Evolutionary conservation across 2,329 filamentous ascomycete species (phyloP).

Genomic region (Pseudocercospora macadamiae): DNA sequence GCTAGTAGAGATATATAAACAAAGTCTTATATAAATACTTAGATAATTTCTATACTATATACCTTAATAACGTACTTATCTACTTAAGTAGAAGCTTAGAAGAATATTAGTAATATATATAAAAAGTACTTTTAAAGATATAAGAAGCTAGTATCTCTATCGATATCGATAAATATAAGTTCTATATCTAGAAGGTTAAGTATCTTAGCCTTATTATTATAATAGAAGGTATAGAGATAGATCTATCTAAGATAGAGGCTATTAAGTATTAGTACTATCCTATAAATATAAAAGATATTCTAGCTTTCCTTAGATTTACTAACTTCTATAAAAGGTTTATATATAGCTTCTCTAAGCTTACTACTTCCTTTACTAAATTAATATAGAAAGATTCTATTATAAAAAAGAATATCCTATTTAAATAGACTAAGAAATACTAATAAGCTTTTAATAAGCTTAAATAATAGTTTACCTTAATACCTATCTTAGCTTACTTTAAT

Average conservation of each 20-base stretch:
- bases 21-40: not conserved
- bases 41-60: not conserved
- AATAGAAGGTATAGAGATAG: too few relatives aligned
- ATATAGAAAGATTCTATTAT: not conserved
- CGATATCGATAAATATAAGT: not conserved
- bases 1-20: not conserved
- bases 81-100: not conserved
- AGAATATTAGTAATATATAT: not conserved
- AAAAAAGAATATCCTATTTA: not conserved
- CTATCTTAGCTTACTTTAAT: not conserved
- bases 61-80: not conserved
- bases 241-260: not conserved
- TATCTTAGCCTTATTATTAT: not conserved
- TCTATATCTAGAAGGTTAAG: not conserved
- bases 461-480: not conserved
- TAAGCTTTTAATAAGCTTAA: not conserved
- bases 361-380: not conserved
- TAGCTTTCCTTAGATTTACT: too few relatives aligned
- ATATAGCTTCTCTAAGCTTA: too few relatives aligned
- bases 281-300: not conserved
- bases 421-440: not conserved
- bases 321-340: too few relatives aligned
- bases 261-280: not conserved
- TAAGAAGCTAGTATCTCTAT: not conserved
- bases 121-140: not conserved